phyloP scores from a whole-genome alignment of 352 stramenopile genomes.

The Pythium myriotylum region DNA sequence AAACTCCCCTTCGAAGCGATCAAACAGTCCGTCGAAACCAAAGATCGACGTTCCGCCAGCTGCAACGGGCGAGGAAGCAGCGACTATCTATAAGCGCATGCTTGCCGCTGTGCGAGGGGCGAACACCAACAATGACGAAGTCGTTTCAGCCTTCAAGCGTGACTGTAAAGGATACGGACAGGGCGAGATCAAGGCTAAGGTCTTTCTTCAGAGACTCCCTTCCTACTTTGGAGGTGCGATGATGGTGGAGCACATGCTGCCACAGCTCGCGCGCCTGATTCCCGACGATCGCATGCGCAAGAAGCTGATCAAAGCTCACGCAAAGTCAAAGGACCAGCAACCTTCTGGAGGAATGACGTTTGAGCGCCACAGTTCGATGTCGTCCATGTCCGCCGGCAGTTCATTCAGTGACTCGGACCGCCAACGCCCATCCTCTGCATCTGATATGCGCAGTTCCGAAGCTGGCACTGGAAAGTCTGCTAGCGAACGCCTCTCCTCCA shows the following conservation, averaged over 20 bases:
- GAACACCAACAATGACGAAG: slow-evolving; percentile 74
- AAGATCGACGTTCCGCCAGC: slow-evolving; percentile 55
- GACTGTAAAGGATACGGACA: slow-evolving; percentile 82
- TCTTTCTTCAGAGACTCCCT: slow-evolving; percentile 61
- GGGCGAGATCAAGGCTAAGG: slow-evolving; percentile 54
- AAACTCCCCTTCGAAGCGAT: neutral
- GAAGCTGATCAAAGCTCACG: slow-evolving; percentile 67
- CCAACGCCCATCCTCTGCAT: slow-evolving; percentile 40
- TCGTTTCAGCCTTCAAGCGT: slow-evolving; percentile 70
- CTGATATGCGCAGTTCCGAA: slow-evolving; percentile 24
- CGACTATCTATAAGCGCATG: slow-evolving; percentile 81
- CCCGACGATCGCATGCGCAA: slow-evolving; percentile 76
- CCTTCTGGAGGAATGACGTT: neutral
- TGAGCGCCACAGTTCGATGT: slow-evolving; percentile 22
- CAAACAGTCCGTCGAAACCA: slow-evolving; percentile 4
- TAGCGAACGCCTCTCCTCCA: slow-evolving; percentile 19
- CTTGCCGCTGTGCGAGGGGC: slow-evolving; percentile 73
- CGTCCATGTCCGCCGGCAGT: slow-evolving; percentile 12
- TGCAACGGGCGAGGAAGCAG: slow-evolving; percentile 69
- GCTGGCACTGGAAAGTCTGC: slow-evolving; percentile 5
- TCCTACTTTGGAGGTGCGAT: slow-evolving; percentile 71
- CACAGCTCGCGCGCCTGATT: slow-evolving; percentile 75
- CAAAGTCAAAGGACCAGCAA: slow-evolving; percentile 32
- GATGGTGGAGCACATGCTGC: slow-evolving; percentile 84
- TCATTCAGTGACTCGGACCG: slow-evolving; percentile 13